phyloP scores from a whole-genome alignment of 805 yeast species.

The Candida jianshihensis region DNA sequence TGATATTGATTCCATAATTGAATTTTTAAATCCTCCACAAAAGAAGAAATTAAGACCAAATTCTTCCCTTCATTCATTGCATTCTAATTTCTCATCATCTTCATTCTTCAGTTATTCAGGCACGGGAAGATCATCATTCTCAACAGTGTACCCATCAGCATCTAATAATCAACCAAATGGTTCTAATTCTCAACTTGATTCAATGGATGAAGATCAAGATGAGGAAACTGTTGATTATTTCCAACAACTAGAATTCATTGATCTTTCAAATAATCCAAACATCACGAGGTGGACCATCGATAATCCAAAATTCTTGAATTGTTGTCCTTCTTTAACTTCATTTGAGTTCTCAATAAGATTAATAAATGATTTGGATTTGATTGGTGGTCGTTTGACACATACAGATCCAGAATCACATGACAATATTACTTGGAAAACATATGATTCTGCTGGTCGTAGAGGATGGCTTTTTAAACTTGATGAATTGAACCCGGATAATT shows the following conservation, averaged over 20 bases:
- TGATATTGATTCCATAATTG: constrained; percentile 26
- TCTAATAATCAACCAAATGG: too few species aligned
- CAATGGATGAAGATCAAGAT: constrained; percentile 7
- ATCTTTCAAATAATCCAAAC: constrained; percentile 55
- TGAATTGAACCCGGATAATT: constrained; percentile 27
- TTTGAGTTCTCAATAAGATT: constrained; percentile 60
- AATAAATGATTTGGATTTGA: constrained; percentile 38
- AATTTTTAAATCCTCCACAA: constrained; percentile 25
- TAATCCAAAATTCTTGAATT: constrained; percentile 35
- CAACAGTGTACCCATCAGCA: background rate
- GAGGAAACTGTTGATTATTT: constrained; percentile 8
- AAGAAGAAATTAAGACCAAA: constrained; percentile 1
- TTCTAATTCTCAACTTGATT: too few species aligned
- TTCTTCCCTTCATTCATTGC: background rate
- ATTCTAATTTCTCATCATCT: constrained; percentile 18
- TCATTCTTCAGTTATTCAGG: constrained; percentile 24
- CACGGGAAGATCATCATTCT: constrained; percentile 8
- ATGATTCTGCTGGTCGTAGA: constrained; percentile 55
- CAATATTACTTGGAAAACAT: constrained; percentile 23
- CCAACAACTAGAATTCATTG: constrained; percentile 47
- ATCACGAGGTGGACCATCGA: constrained; percentile 57
- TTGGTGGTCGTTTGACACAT: constrained; percentile 20
- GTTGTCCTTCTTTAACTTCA: constrained; percentile 46
- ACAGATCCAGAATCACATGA: constrained; percentile 17
- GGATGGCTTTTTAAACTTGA: constrained; percentile 66